Base-by-base conservation (phyloP, 176 grass and related monocot species). In the Juncus effusus region DNA sequence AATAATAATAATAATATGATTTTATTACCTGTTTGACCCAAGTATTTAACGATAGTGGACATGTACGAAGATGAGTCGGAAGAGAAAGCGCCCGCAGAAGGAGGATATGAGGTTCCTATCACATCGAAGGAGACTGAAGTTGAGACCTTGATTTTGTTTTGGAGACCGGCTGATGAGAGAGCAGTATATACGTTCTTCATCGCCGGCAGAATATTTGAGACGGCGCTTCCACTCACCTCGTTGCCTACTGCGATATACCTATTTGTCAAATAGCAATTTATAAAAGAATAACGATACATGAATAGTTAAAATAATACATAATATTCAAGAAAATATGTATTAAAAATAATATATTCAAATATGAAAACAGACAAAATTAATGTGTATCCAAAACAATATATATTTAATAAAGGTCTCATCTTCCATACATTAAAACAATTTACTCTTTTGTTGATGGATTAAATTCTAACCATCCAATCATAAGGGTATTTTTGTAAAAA, bases 171-270 rank as follows among this genome's bases (percentile, higher is more conserved):
- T 2, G 59, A 12, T 14, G 45, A 12, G 0, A 89, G 73, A 0
- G 81, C 61, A n/a, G 0, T 12, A 51, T 66, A 8, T 7, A 88
- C 3, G 67, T 89, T 84, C 53, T 41, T 0, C 73, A 89, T 89
- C 45, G 81, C 77, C 0, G 81, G 86, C 3, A 82, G 74, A 63
- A 91, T 80, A 60, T 40, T 57, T 35, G 2, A 1, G 4, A 58
- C 41, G 37, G 72, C 74, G 1, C 65, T 36, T 39, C 69, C 74
- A 10, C 50, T 6, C 6, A 84, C 81, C 84, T 87, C 88, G 49
- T 91, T 91, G 42, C 84, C 83, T 11, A 81, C 84, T 10, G 68
- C 56, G 66, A 91, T 78, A 53, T 87, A 91, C 16, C 51, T 72
- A 16, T 57, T 59, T 9, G 13, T 56, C 51, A 4, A 45, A 40